phyloP scores from a whole-genome alignment of 2,329 filamentous ascomycete genomes.

The Diaporthe sp. region DNA sequence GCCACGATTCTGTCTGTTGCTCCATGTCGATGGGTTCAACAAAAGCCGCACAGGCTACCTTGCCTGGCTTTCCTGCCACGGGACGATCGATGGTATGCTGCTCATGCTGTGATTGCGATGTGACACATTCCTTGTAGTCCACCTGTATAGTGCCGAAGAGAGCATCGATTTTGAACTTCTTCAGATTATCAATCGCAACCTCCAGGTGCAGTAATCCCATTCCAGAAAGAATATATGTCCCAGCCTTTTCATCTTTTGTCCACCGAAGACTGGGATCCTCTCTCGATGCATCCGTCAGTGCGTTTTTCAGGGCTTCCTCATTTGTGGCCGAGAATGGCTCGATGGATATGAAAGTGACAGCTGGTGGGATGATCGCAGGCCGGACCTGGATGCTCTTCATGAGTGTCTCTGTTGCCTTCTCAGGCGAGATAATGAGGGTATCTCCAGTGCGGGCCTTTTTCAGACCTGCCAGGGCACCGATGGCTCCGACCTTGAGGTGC shows the following conservation, averaged over 20 bases:
- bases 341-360: constrained; percentile 96
- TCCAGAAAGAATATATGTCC: constrained; percentile 92
- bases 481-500: constrained; percentile 86
- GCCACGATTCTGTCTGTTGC: constrained; percentile 43
- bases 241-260: constrained; percentile 87
- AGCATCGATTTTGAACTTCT: constrained; percentile 89
- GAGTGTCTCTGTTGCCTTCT: constrained; percentile 74
- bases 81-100: constrained; percentile 81
- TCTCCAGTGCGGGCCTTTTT: constrained; percentile 95
- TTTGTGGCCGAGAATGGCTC: constrained; percentile 77
- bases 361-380: constrained; percentile 90
- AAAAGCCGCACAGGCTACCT: constrained; percentile 79
- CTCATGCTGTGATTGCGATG: constrained; percentile 67
- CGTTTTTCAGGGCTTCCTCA: constrained; percentile 82
- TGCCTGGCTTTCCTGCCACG: constrained; percentile 84
- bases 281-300: constrained; percentile 82
- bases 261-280: constrained; percentile 95
- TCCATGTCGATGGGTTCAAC: constrained; percentile 71
- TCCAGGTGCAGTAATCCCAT: constrained; percentile 98
- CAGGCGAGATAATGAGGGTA: constrained; percentile 82
- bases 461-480: constrained; percentile 91
- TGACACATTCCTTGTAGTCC: constrained; percentile 89
- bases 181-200: constrained; percentile 88
- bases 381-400: constrained; percentile 85
- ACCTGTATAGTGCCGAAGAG: constrained; percentile 93